Conservation (phyloP, 1,139 yeast species). For the Geotrichum carabidarum region DNA sequence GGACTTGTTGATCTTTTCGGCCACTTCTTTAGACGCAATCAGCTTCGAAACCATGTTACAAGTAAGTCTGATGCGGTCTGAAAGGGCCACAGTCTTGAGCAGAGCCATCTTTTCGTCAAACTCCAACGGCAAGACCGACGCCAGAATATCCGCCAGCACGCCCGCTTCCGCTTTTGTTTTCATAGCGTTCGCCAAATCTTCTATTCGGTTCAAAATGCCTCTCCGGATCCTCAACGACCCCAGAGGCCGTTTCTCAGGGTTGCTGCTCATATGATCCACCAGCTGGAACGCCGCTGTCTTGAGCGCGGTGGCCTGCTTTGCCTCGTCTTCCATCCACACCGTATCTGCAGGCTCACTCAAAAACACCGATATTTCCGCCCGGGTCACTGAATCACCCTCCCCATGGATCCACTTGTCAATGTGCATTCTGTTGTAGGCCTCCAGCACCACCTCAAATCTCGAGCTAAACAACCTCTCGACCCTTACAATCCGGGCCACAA, state of each 20-base stretch:
- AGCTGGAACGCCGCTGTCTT: background rate
- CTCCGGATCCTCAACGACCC: conserved; percentile 6
- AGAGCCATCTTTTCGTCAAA: conserved; percentile 32
- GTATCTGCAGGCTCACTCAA: background rate
- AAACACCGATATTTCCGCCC: background rate
- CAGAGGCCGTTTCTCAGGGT: background rate
- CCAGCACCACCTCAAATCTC: conserved; percentile 24
- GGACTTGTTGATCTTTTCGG: conserved; percentile 26
- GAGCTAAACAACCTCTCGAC: conserved; percentile 19
- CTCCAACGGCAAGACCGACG: conserved; percentile 37
- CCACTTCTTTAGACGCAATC: conserved; percentile 22
- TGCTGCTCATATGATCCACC: background rate
- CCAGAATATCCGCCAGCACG: conserved; percentile 35
- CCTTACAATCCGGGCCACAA: conserved; percentile 27
- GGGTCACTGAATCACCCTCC: background rate
- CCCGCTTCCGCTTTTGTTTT: conserved; percentile 30
- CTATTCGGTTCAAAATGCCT: conserved; percentile 2
- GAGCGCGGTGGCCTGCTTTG: background rate
- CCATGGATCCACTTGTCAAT: conserved; percentile 15
- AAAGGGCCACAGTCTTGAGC: conserved; percentile 31
- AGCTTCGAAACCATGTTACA: conserved; percentile 25
- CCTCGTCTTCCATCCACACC: background rate
- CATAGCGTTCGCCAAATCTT: conserved; percentile 1
- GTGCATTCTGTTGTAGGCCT: conserved; percentile 27
- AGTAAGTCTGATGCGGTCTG: conserved; percentile 29